Evolutionary conservation across 257 asterid genomes (phyloP), one percentile per base, ranked within the genome.

Genomic region (Vinca minor): DNA sequence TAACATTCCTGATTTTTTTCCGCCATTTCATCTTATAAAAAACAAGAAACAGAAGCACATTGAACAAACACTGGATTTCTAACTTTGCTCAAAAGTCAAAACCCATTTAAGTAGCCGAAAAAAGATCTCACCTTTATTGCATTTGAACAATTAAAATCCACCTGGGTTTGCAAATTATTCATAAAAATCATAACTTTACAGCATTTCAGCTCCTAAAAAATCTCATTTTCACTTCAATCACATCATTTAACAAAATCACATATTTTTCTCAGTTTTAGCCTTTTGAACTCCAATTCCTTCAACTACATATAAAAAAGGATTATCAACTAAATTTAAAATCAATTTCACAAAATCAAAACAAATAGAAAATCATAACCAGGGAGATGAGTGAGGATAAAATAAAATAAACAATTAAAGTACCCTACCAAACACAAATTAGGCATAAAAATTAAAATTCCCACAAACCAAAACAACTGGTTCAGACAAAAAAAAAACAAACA

Each of bases 31-130:
- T 53, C 2, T 38, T 31, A 36, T 18, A 31, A 2, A n/a, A 35
- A 6, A n/a, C 15, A 29, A 56, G 62, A 56, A 31, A 3, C 12
- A 31, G 17, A 56, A 7, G 42, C 17, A 26, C 39, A 56, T 18
- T 8, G 42, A 31, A 31, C 62, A 31, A 56, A 56, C 15, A 31
- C n/a, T 3, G 6, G 23, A 29, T n/a, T 54, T 54, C 21, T 31
- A 56, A 17, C 62, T 56, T 23, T 31, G 41, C 41, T 55, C n/a
- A n/a, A n/a, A n/a, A n/a, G n/a, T n/a, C 61, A 55, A 55, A 17
- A 21, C 10, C 38, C 11, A n/a, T 6, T 3, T 46, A 36, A 29
- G n/a, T n/a, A n/a, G 3, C 20, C 34, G 18, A 38, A 38, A 38
- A 62, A 18, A 62, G 41, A 62, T 62, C 26, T 26, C 50, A 62